Base-by-base conservation (phyloP, 192 early-diverging fungal genomes). In the Obelidium mucronatum region DNA sequence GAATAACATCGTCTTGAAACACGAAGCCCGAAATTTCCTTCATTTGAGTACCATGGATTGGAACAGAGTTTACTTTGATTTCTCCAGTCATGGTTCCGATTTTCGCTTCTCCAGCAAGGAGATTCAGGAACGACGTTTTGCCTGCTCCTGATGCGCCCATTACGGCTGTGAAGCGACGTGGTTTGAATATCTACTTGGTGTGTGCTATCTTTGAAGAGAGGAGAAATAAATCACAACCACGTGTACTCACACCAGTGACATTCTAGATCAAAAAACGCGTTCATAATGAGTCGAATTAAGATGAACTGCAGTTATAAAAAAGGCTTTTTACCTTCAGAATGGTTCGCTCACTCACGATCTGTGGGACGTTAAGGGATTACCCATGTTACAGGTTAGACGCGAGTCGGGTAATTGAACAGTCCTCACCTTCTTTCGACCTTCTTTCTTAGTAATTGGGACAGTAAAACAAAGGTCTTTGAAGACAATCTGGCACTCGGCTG, bases 121-220 rank as follows among this genome's bases (percentile, higher is more conserved):
- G 66, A 30, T 81, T 77, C 3, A 81, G 53, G 63, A 81, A 77
- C 2, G 56, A 71, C 3, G 80, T 82, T 56, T 82, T 82, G 3
- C 96, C 96, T 5, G 95, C 94, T 6, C 95, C 95, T 11, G 91
- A 93, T 3, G 94, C 92, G 1, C 96, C 96, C 90, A 96, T 96
- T 17, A 97, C 85, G 22, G 93, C 94, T 59, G 92, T 83, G 36
- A 94, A 75, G 35, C 90, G 86, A n/a, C 93, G 92, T 3, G 94
- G 87, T 24, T 85, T 74, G 59, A 82, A 82, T 3, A 65, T 74
- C 78, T 75, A 19, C 22, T n/a, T 26, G 13, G 62, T 68, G 51
- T 39, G 30, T 15, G 34, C 36, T 22, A 6, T 13, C 15, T 34
- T 64, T 24, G 56, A 59, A 59, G 31, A 59, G 15, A 8, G n/a